phyloP scores from a whole-genome alignment of 768 basidiomycete species.

The Calocera viscosa region DNA sequence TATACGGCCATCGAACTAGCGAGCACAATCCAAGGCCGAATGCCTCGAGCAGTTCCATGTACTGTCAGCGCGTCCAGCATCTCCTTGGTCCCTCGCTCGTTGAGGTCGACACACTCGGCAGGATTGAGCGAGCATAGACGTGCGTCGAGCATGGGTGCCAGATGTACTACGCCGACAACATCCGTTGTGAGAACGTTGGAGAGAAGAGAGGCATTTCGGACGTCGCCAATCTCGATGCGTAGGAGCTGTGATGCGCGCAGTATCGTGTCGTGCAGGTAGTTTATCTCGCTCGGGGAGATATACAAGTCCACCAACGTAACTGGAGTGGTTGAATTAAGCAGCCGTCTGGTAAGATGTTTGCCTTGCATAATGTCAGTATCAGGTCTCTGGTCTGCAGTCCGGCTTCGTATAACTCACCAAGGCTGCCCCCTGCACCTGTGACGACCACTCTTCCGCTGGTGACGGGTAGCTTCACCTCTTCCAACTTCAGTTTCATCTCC shows the following conservation, averaged over 20 bases:
- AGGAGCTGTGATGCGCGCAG: slow-evolving; percentile 10
- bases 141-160: slow-evolving; percentile 19
- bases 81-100: slow-evolving; percentile 17
- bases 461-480: too few relatives aligned
- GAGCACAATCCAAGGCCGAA: slow-evolving; percentile 23
- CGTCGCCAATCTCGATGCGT: slow-evolving; percentile 15
- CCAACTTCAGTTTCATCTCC: too few relatives aligned
- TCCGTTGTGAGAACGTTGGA: slow-evolving; percentile 14
- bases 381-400: too few relatives aligned
- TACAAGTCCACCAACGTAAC: slow-evolving; percentile 17
- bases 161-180: slow-evolving; percentile 17
- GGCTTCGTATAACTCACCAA: slow-evolving; percentile 13
- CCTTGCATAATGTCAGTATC: slow-evolving; percentile 10
- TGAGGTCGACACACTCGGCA: slow-evolving; percentile 19
- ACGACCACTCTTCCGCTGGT: slow-evolving; percentile 13
- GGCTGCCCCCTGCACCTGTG: slow-evolving; percentile 19
- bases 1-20: slow-evolving; percentile 23
- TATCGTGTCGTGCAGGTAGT: slow-evolving; percentile 1
- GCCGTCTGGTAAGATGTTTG: slow-evolving; percentile 16
- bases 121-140: slow-evolving; percentile 18
- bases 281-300: slow-evolving; percentile 17
- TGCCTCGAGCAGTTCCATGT: slow-evolving; percentile 1
- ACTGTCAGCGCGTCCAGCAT: slow-evolving; percentile 13
- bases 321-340: slow-evolving; percentile 14
- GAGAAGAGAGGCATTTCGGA: slow-evolving; percentile 14